A percentile compares a stretch with the other conserved stretches of the same genome.
Evolutionary conservation across 768 basidiomycete genomes (phyloP).

Genomic region (Russula lepida): DNA sequence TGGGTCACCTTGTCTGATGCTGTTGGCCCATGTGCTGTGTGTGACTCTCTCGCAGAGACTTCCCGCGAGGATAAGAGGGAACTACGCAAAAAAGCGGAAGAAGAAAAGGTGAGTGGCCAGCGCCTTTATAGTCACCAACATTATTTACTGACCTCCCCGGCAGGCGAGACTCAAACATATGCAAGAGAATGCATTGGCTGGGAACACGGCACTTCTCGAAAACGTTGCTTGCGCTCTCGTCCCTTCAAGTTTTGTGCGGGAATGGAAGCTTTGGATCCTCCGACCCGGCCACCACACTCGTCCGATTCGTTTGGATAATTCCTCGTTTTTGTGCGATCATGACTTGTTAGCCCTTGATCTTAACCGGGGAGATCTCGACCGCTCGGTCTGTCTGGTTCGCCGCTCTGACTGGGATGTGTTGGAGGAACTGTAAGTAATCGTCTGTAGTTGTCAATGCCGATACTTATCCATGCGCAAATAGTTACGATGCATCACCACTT

Average conservation of each 20-base stretch:
- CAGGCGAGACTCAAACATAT: slow-evolving; percentile 59
- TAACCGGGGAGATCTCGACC: slow-evolving; percentile 53
- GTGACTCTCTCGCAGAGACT: slow-evolving; percentile 45
- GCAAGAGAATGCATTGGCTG: slow-evolving; percentile 45
- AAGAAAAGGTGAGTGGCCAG: slow-evolving; percentile 56
- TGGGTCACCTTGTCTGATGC: slow-evolving; percentile 52
- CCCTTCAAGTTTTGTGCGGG: slow-evolving; percentile 50
- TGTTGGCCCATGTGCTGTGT: slow-evolving; percentile 51
- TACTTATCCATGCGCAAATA: not conserved
- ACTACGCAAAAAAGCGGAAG: slow-evolving; percentile 57
- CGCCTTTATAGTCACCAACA: not conserved
- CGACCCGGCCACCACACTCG: slow-evolving; percentile 47
- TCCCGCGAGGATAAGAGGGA: slow-evolving; percentile 57
- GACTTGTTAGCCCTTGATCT: slow-evolving; percentile 56
- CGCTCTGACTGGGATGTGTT: slow-evolving; percentile 58
- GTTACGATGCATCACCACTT: slow-evolving; percentile 18
- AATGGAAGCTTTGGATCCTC: slow-evolving; percentile 64
- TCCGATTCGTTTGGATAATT: slow-evolving; percentile 57
- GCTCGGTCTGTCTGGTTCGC: slow-evolving; percentile 47
- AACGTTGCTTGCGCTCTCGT: slow-evolving; percentile 49
- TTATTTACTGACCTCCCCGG: not conserved
- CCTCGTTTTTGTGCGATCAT: slow-evolving; percentile 60
- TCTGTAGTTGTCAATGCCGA: not conserved
- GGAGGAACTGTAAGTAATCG: slow-evolving; percentile 42
- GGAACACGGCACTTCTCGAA: slow-evolving; percentile 38